Conservation (phyloP, 2,329 filamentous ascomycete genomes). For the Arthroderma sp. region DNA sequence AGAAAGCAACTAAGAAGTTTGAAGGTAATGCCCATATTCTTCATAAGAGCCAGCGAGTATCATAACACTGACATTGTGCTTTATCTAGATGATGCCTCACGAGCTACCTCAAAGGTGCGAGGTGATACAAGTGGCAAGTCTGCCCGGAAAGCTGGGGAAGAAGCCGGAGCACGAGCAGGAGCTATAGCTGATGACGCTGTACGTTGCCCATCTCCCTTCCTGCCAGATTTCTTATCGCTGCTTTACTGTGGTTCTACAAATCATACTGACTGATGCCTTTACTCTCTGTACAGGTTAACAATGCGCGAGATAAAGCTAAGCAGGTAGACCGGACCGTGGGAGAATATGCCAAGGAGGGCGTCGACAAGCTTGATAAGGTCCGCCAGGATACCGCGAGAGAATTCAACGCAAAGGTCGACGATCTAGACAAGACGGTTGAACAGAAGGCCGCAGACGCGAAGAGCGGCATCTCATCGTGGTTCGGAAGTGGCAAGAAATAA, state of each 20-base stretch:
- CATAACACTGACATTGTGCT: background rate
- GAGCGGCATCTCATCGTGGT: slow-evolving; percentile 73
- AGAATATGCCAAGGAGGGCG: slow-evolving; percentile 48
- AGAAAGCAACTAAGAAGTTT: slow-evolving; percentile 71
- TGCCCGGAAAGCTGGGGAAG: slow-evolving; percentile 51
- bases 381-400: slow-evolving; percentile 49
- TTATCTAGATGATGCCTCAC: slow-evolving; percentile 60
- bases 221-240: background rate
- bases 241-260: background rate
- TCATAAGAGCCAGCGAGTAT: no score
- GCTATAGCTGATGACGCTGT: slow-evolving; percentile 58
- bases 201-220: slow-evolving; percentile 23
- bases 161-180: slow-evolving; percentile 48
- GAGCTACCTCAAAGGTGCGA: slow-evolving; percentile 53
- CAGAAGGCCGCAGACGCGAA: slow-evolving; percentile 69
- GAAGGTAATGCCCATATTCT: slow-evolving; percentile 50
- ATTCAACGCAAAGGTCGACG: slow-evolving; percentile 48
- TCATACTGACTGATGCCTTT: background rate
- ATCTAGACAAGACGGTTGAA: slow-evolving; percentile 72
- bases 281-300: slow-evolving; percentile 36
- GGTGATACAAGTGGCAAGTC: slow-evolving; percentile 49
- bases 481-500: slow-evolving; percentile 43
- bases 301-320: slow-evolving; percentile 43
- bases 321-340: slow-evolving; percentile 50
- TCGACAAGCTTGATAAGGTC: slow-evolving; percentile 43